These are phyloP conservation scores for Komagataella populi DNA, from an alignment of 805 yeast genomes.

Conservation along the genomic window DNA sequence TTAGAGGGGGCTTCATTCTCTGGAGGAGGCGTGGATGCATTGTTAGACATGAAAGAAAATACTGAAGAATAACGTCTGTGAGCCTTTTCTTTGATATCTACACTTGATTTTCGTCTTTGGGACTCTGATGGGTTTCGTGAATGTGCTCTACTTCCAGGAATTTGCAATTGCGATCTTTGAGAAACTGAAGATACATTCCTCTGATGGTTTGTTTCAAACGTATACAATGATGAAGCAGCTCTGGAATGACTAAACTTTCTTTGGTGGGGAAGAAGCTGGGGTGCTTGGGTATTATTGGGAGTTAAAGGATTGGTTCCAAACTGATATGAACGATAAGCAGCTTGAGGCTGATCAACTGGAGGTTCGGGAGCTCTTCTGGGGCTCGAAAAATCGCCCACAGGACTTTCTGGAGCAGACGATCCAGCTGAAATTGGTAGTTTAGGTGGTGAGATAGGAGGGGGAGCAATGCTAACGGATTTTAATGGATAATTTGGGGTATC, in stretches of 20 bases:
- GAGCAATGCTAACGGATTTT: not conserved
- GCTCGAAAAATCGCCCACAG: conserved; percentile 30
- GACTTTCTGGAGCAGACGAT: conserved; percentile 5
- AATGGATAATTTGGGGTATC: not conserved
- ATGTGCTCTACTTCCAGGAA: not conserved
- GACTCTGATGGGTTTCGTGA: conserved; percentile 26
- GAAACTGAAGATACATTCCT: conserved; percentile 8
- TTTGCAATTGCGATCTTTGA: conserved; percentile 1
- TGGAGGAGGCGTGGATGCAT: not conserved
- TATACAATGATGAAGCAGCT: conserved; percentile 19
- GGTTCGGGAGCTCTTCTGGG: conserved; percentile 70
- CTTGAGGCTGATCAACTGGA: conserved; percentile 24
- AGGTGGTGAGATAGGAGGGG: conserved; percentile 1
- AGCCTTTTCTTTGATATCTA: conserved; percentile 17
- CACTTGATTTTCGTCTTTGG: conserved; percentile 1
- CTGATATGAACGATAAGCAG: conserved; percentile 6
- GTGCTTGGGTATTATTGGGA: not conserved
- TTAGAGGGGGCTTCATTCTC: conserved; percentile 7
- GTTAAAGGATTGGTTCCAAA: conserved; percentile 10
- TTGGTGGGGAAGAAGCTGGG: conserved; percentile 9
- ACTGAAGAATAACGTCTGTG: conserved; percentile 54
- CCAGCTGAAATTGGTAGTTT: conserved; percentile 9
- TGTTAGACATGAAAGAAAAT: conserved; percentile 31
- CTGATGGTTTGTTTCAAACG: conserved; percentile 6
- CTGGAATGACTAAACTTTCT: conserved; percentile 22